Conservation (phyloP, 208 protist genomes). For the Crithidia fasciculata region DNA sequence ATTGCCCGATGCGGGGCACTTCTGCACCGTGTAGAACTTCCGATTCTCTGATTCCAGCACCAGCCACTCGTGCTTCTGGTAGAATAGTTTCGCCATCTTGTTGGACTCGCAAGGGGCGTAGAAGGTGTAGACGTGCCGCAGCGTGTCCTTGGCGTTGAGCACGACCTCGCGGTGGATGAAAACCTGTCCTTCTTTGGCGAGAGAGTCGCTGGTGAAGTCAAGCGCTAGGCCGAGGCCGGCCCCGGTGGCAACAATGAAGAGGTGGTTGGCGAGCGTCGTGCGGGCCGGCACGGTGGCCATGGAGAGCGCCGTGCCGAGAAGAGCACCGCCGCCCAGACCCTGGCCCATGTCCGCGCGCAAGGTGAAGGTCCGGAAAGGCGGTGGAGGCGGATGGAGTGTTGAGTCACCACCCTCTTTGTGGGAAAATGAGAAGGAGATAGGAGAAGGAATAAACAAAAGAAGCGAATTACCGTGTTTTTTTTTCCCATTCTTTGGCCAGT, state of each 20-base stretch:
- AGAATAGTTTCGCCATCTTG: conserved; percentile 60
- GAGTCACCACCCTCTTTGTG: too few species aligned
- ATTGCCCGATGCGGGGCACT: conserved; percentile 84
- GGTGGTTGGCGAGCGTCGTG: conserved; percentile 62
- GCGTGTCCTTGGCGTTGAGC: conserved; percentile 73
- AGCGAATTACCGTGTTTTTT: too few species aligned
- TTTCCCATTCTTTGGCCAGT: too few species aligned
- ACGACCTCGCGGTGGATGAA: conserved; percentile 90
- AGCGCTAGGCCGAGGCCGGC: conserved; percentile 68
- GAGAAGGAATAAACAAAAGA: too few species aligned
- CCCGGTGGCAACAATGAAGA: conserved; percentile 56
- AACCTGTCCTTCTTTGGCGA: conserved; percentile 79
- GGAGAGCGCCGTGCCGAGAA: conserved; percentile 64
- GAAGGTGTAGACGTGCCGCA: conserved; percentile 91
- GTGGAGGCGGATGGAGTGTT: too few species aligned
- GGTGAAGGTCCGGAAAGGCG: too few species aligned
- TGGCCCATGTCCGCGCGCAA: conserved; percentile 68
- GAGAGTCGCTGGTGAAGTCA: conserved; percentile 87
- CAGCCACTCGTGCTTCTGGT: conserved; percentile 91
- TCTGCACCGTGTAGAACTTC: conserved; percentile 88
- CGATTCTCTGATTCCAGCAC: conserved; percentile 82
- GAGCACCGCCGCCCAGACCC: conserved; percentile 70
- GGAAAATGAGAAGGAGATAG: too few species aligned
- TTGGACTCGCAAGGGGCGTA: conserved; percentile 83
- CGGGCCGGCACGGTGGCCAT: conserved; percentile 59